These are phyloP conservation scores for Trichoderma koningiopsis DNA, from an alignment of 2,329 filamentous ascomycete genomes.

Conservation along the genomic window DNA sequence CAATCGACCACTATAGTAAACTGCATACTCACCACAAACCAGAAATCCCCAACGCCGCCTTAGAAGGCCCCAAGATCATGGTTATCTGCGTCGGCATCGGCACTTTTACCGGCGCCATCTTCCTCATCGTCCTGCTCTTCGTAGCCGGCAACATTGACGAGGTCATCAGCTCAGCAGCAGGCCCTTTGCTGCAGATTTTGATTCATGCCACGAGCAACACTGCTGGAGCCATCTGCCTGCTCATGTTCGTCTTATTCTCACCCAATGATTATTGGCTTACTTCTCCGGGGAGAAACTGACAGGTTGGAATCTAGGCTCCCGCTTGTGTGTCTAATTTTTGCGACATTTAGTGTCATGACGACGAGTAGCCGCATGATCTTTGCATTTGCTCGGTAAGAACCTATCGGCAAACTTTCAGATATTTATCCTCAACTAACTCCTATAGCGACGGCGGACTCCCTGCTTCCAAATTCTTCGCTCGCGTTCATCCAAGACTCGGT, in stretches of 20 bases:
- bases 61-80: constrained; percentile 40
- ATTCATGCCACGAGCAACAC: constrained; percentile 63
- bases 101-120: constrained; percentile 63
- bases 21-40: background rate
- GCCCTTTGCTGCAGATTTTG: constrained; percentile 64
- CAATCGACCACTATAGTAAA: background rate
- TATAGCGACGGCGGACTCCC: constrained; percentile 64
- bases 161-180: constrained; percentile 57
- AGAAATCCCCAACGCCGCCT: constrained; percentile 38
- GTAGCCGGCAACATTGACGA: constrained; percentile 59
- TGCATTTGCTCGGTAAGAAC: constrained; percentile 55
- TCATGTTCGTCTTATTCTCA: constrained; percentile 51
- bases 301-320: constrained; percentile 44
- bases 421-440: background rate
- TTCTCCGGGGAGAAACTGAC: background rate
- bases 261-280: background rate
- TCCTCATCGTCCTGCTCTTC: constrained; percentile 65
- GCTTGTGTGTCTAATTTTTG: constrained; percentile 64
- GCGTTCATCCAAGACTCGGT: constrained; percentile 61
- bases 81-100: constrained; percentile 64
- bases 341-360: constrained; percentile 65
- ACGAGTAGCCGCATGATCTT: constrained; percentile 68
- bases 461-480: constrained; percentile 59
- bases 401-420: constrained; percentile 35
- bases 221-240: constrained; percentile 62